phyloP scores from a whole-genome alignment of 164 flowering plant species.

The Taxillus chinensis region DNA sequence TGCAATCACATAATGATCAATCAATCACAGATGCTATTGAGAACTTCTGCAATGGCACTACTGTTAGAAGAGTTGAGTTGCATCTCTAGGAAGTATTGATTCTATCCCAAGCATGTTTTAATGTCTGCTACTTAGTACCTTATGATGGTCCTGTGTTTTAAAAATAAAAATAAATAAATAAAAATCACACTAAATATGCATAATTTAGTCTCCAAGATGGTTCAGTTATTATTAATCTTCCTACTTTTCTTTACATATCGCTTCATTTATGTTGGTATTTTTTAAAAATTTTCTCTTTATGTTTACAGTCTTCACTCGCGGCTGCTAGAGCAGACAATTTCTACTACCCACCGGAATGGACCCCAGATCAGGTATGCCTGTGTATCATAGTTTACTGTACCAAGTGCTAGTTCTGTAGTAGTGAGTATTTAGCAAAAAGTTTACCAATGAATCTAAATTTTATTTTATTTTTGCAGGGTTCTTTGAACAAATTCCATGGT shows the following conservation, averaged over 20 bases:
- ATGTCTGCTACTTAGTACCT: too few relatives aligned
- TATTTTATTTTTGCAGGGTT: constrained; percentile 40
- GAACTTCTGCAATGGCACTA: too few relatives aligned
- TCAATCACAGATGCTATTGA: too few relatives aligned
- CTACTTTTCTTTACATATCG: neutral
- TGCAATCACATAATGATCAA: too few relatives aligned
- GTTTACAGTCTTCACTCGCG: constrained; percentile 91
- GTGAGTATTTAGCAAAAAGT: neutral
- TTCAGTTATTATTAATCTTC: too few relatives aligned
- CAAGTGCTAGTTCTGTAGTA: neutral
- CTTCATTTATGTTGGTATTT: neutral
- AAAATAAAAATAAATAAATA: too few relatives aligned
- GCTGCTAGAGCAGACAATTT: constrained; percentile 99
- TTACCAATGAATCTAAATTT: constrained; percentile 1
- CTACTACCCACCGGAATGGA: constrained; percentile 99
- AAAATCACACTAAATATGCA: too few relatives aligned
- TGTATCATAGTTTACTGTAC: neutral
- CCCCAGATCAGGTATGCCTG: constrained; percentile 60
- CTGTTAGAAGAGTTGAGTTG: too few relatives aligned
- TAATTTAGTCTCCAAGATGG: too few relatives aligned
- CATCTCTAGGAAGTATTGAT: too few relatives aligned
- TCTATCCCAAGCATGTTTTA: too few relatives aligned
- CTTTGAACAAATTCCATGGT: constrained; percentile 92
- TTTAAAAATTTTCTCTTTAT: constrained; percentile 4
- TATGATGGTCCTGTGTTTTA: too few relatives aligned